Conservation (phyloP, 2,329 filamentous ascomycete genomes). For the Cladosporium sp. region DNA sequence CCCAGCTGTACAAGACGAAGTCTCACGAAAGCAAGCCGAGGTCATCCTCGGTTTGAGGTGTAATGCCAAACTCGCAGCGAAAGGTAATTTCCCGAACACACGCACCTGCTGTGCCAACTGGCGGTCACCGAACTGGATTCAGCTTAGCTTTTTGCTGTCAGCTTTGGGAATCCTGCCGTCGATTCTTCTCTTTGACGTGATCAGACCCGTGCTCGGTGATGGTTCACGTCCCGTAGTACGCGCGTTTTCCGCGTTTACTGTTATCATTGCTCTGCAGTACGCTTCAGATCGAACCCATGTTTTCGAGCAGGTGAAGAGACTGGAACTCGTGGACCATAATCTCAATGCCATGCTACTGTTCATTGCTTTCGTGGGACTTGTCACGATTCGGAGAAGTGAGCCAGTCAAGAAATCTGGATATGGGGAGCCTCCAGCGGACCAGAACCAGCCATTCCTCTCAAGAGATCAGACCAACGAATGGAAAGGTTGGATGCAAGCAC, state of each 20-base stretch:
- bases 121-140: slow-evolving; percentile 33
- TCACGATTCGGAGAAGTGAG: slow-evolving; percentile 15
- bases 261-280: slow-evolving; percentile 34
- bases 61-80: slow-evolving; percentile 42
- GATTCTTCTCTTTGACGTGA: slow-evolving; percentile 10
- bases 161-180: slow-evolving; percentile 29
- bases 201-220: slow-evolving; percentile 10
- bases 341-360: slow-evolving; percentile 27
- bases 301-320: slow-evolving; percentile 50
- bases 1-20: slow-evolving; percentile 36
- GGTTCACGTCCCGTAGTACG: slow-evolving; percentile 9
- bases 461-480: slow-evolving; percentile 60
- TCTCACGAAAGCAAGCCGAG: slow-evolving; percentile 49
- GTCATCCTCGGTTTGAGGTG: slow-evolving; percentile 53
- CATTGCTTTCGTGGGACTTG: slow-evolving; percentile 29
- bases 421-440: slow-evolving; percentile 19
- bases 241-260: slow-evolving; percentile 15
- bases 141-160: slow-evolving; percentile 32
- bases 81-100: slow-evolving; percentile 41
- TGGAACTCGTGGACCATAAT: slow-evolving; percentile 31
- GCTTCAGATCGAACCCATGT: slow-evolving; percentile 52
- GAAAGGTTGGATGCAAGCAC: slow-evolving; percentile 62
- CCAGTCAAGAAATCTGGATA: slow-evolving; percentile 6
- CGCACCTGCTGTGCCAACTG: slow-evolving; percentile 53
- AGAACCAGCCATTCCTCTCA: slow-evolving; percentile 44